Percentiles rank a stretch among this genome's conserved stretches.
Conservation (phyloP, 2,329 filamentous ascomycete genomes). For the Aspergillus sp. region DNA sequence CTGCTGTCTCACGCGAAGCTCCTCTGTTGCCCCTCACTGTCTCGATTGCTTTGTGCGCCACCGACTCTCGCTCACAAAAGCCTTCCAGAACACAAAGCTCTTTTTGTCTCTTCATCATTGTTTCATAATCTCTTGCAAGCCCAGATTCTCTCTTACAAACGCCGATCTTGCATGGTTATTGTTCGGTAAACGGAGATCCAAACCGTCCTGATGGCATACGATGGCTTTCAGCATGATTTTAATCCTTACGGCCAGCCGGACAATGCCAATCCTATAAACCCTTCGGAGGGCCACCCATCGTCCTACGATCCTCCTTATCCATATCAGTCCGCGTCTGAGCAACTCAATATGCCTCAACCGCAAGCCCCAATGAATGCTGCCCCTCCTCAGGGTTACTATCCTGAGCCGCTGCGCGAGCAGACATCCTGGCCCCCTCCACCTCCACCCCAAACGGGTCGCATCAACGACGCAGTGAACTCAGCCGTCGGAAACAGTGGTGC, state of each 20-base stretch:
- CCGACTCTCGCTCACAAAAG: constrained; percentile 2
- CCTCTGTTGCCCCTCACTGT: constrained; percentile 6
- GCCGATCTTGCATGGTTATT: not conserved
- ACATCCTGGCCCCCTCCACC: constrained; percentile 22
- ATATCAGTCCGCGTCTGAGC: constrained; percentile 30
- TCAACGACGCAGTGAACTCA: constrained; percentile 58
- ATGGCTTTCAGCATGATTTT: constrained; percentile 37
- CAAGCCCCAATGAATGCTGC: constrained; percentile 26
- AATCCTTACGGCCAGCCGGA: constrained; percentile 30
- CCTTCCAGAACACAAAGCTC: constrained; percentile 5
- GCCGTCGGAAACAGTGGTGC: constrained; percentile 55
- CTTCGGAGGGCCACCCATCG: constrained; percentile 25
- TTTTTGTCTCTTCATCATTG: constrained; percentile 1
- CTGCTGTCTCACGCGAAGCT: not conserved
- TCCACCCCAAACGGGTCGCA: constrained; percentile 34
- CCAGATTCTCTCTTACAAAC: not conserved
- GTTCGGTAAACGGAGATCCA: constrained; percentile 5
- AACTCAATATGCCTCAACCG: constrained; percentile 38
- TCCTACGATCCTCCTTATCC: constrained; percentile 33
- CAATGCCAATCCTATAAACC: constrained; percentile 22
- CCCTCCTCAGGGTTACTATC: constrained; percentile 19
- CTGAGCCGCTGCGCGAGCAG: constrained; percentile 21
- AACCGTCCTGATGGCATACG: constrained; percentile 40
- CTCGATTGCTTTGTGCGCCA: constrained; percentile 1
- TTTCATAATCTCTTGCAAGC: not conserved